Base-by-base conservation (phyloP, 1,139 yeast genomes). In the Geotrichum klebahnii region DNA sequence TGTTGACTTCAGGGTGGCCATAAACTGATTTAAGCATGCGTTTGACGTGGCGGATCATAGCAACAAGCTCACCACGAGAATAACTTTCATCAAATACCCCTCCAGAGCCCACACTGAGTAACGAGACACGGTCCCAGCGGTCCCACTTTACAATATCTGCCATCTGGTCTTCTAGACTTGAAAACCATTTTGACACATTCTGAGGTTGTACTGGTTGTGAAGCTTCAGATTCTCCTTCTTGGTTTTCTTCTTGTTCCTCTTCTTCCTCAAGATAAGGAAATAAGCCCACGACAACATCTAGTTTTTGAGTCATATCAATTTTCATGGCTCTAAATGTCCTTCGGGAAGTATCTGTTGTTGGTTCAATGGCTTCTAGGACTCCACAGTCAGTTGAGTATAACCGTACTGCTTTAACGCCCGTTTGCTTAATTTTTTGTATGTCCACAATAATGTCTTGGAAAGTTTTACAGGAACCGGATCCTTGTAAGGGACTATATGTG, bases 401-500 rank as follows among this genome's bases (percentile, higher is more conserved):
- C 32, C 64, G 48, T 9, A 62, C 57, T 1, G 60, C 53, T 8
- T 46, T 35, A 29, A 59, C 55, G 4, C 62, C 63, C n/a, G 53
- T 47, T 54, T 69, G 78, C 42, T 78, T 56, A 61, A 87, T 74
- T 55, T 67, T 55, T 43, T 76, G 72, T 49, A 87, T 63, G 61
- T 87, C 96, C 39, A 79, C 62, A 57, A 78, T 71, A 59, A 87
- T 82, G 61, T 76, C 74, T 34, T 68, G 59, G 44, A 77, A 66
- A 34, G 85, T 68, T 76, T 86, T 87, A 77, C 96, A 87, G 32
- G 75, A 74, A 69, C 95, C 95, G 57, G 74, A 69, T 54, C 75
- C 66, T 55, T 81, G 73, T 79, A 85, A 84, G 59, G 96, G 95
- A 52, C 94, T 77, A 78, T 87, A 87, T 59, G 92, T 80, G 62